Conservation (phyloP, 139 green algal genomes). For the Eudorina sp. region DNA sequence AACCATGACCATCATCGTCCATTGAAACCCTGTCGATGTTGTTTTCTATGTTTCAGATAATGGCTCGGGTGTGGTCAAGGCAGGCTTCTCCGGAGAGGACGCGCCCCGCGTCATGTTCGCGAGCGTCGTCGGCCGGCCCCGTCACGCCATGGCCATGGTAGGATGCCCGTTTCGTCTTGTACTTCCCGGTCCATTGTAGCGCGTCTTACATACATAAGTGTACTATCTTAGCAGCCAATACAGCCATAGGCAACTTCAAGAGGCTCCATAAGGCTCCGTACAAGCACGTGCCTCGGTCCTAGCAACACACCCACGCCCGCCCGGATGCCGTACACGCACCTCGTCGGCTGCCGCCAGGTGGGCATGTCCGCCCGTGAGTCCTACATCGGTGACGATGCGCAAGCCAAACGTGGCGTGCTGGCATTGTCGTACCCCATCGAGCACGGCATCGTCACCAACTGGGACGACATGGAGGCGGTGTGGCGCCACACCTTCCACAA, state of each 20-base stretch:
- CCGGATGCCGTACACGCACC: not conserved
- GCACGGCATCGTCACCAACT: conserved; percentile 96
- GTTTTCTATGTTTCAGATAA: conserved; percentile 43
- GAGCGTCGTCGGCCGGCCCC: conserved; percentile 51
- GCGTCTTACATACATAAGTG: no score
- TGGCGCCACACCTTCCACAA: conserved; percentile 99
- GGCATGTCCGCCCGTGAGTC: conserved; percentile 69
- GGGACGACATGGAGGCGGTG: conserved; percentile 97
- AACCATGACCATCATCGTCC: no score
- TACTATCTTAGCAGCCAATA: no score
- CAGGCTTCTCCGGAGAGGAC: conserved; percentile 60
- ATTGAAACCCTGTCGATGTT: no score
- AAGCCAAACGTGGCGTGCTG: conserved; percentile 95
- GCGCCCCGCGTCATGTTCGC: conserved; percentile 61
- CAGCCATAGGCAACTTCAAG: no score
- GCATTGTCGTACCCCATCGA: conserved; percentile 95
- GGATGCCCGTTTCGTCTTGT: no score
- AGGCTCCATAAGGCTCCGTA: no score
- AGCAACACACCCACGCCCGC: not conserved
- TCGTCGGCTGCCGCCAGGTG: conserved; percentile 17
- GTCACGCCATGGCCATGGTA: conserved; percentile 55
- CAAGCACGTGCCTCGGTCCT: no score
- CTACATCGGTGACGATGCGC: conserved; percentile 96
- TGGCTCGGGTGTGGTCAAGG: conserved; percentile 62
- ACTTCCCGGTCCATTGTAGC: no score